These are phyloP conservation scores for Piromyces finnis DNA, from an alignment of 192 early-diverging fungal species.

Conservation along the genomic window DNA sequence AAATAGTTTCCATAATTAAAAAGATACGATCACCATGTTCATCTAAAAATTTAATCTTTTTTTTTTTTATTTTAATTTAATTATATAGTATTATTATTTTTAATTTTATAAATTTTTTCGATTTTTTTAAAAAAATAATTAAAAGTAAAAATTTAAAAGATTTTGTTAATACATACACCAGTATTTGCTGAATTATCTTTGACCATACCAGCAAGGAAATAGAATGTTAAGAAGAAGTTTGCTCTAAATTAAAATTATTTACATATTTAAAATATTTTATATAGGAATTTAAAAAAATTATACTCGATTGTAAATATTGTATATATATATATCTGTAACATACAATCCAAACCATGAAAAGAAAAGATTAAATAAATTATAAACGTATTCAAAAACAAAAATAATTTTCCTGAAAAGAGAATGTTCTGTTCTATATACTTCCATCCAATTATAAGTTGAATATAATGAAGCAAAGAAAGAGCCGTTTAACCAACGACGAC, in stretches of 20 bases:
- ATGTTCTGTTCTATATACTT: conserved; percentile 51
- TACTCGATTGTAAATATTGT: too few relatives aligned
- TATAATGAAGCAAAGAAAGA: conserved; percentile 69
- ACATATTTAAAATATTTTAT: too few relatives aligned
- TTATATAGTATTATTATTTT: conserved; percentile 7
- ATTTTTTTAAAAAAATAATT: background rate
- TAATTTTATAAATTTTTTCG: conserved; percentile 1
- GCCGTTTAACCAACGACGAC: conserved; percentile 68
- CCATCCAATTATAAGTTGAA: conserved; percentile 35
- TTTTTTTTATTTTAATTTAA: conserved; percentile 1
- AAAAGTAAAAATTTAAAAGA: too few relatives aligned
- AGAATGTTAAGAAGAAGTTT: conserved; percentile 83
- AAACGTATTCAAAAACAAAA: conserved; percentile 46
- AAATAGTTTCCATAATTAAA: conserved; percentile 48
- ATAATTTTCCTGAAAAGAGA: conserved; percentile 33
- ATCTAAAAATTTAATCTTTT: conserved; percentile 34
- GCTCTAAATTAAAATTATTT: conserved; percentile 10
- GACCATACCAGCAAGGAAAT: conserved; percentile 36
- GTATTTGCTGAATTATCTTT: background rate
- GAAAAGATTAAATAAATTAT: conserved; percentile 41
- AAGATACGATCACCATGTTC: conserved; percentile 34
- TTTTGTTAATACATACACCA: conserved; percentile 4
- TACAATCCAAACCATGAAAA: conserved; percentile 31
- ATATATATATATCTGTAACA: background rate
- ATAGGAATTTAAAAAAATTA: too few relatives aligned